Conservation (phyloP, 768 basidiomycete species). For the Tulasnella sp. region DNA sequence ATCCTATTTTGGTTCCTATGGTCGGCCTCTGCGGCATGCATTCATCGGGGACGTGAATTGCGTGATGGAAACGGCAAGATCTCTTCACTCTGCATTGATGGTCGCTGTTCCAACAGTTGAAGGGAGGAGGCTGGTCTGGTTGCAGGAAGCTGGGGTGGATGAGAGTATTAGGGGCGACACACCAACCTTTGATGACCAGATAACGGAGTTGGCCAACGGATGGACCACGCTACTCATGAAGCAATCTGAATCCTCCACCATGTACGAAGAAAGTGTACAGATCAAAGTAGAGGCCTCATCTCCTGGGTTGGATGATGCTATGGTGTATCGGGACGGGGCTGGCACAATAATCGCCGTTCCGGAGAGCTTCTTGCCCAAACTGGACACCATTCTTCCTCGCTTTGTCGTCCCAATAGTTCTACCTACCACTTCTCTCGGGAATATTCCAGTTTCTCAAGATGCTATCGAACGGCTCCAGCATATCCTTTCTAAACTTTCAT, state of each 20-base stretch:
- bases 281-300: neutral
- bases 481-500: conserved; percentile 47
- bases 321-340: conserved; percentile 18
- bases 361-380: conserved; percentile 18
- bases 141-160: conserved; percentile 28
- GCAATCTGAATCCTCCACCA: neutral
- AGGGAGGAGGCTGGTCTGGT: conserved; percentile 22
- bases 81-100: conserved; percentile 9
- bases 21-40: conserved; percentile 22
- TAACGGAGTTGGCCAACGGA: conserved; percentile 8
- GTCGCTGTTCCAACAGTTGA: neutral
- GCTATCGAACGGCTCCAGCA: conserved; percentile 43
- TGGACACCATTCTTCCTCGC: conserved; percentile 54
- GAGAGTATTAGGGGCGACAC: conserved; percentile 9
- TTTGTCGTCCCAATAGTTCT: conserved; percentile 61
- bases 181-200: conserved; percentile 10
- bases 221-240: neutral
- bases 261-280: no score
- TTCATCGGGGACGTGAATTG: conserved; percentile 13
- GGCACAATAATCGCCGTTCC: conserved; percentile 24
- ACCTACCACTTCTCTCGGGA: conserved; percentile 31
- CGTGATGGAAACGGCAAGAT: neutral
- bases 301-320: neutral
- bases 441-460: conserved; percentile 41
- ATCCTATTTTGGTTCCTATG: conserved; percentile 14